A percentile compares a stretch with the other conserved stretches of the same genome.
phyloP scores from a whole-genome alignment of 148 eudicot species.

The Rhododendron ovatum region DNA sequence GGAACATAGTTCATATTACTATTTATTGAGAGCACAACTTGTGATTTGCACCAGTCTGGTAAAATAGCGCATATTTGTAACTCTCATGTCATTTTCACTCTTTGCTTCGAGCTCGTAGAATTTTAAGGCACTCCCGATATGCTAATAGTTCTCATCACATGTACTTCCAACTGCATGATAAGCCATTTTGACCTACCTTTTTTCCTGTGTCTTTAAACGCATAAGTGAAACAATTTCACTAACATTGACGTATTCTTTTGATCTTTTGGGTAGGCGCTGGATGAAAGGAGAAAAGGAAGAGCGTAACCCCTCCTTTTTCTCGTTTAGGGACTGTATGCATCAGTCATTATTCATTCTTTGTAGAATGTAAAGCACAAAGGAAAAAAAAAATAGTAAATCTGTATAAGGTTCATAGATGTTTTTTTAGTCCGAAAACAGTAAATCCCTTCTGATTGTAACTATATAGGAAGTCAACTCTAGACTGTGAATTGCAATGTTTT shows the following conservation, averaged over 20 bases:
- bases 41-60: not conserved
- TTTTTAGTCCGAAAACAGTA: not conserved
- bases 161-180: not conserved
- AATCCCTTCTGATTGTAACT: not conserved
- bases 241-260: not conserved
- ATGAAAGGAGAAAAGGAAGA: constrained; percentile 65
- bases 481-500: not conserved
- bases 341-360: constrained; percentile 22
- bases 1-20: not conserved
- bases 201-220: not conserved
- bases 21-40: not conserved
- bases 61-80: not conserved
- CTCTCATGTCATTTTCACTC: not conserved
- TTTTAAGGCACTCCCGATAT: not conserved
- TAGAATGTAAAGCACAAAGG: constrained; percentile 14
- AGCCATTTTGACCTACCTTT: not conserved
- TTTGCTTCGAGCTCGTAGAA: not conserved
- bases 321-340: not conserved
- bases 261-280: constrained; percentile 49
- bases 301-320: constrained; percentile 18
- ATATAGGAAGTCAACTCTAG: not conserved
- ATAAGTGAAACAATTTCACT: not conserved
- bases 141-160: not conserved
- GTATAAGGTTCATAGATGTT: not conserved
- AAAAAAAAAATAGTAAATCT: not conserved